phyloP scores from a whole-genome alignment of 176 grass and related monocot species.

The Hordeum marinum region DNA sequence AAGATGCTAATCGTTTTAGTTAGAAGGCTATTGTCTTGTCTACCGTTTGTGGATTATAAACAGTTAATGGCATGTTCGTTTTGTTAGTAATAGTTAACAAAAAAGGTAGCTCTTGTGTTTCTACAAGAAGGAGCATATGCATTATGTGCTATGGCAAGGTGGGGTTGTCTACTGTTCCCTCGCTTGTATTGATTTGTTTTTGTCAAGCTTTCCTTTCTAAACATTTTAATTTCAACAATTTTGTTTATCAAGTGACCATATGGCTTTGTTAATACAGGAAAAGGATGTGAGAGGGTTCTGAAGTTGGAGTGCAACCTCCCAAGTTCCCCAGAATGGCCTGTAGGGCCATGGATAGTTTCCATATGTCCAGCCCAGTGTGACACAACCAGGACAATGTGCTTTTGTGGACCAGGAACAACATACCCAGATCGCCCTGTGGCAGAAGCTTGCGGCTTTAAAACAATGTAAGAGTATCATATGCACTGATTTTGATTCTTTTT shows the following conservation, averaged over 20 bases:
- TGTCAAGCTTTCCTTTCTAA: background rate
- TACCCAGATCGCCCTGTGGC: slow-evolving; percentile 87
- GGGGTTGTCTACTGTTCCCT: background rate
- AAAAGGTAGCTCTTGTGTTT: background rate
- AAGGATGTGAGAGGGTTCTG: slow-evolving; percentile 61
- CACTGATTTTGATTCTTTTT: background rate
- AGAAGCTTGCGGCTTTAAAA: slow-evolving; percentile 89
- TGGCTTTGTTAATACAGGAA: slow-evolving; percentile 41
- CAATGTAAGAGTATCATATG: slow-evolving; percentile 45
- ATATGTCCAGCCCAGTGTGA: slow-evolving; percentile 82
- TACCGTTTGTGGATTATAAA: background rate
- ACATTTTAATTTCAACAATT: slow-evolving; percentile 6
- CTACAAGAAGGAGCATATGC: background rate
- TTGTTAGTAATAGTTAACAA: background rate
- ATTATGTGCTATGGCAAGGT: background rate
- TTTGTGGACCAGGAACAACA: slow-evolving; percentile 85
- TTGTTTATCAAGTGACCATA: slow-evolving; percentile 4
- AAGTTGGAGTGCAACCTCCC: slow-evolving; percentile 75
- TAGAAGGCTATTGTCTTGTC: background rate
- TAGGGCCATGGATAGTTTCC: slow-evolving; percentile 78
- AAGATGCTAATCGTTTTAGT: background rate
- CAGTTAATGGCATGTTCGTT: background rate
- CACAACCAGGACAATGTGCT: slow-evolving; percentile 87
- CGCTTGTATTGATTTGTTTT: slow-evolving; percentile 4
- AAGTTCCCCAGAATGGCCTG: slow-evolving; percentile 52